Conservation (phyloP, 2,329 filamentous ascomycete genomes). For the Penicillium sclerotiorum region DNA sequence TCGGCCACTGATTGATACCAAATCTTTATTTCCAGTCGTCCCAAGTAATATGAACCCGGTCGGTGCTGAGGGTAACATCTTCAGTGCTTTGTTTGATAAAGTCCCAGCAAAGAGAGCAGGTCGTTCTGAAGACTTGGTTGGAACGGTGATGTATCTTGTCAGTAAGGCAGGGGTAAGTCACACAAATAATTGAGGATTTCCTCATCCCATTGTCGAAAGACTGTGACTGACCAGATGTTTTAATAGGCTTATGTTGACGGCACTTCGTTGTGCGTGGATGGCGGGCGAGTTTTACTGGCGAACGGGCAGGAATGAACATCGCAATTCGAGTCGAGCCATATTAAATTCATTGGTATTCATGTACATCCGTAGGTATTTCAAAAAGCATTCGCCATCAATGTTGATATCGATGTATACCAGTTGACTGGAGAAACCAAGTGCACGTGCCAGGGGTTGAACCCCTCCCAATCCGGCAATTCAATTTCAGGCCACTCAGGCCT, state of each 20-base stretch:
- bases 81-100: conserved; percentile 45
- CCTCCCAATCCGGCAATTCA: too few relatives aligned
- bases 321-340: too few relatives aligned
- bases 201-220: too few relatives aligned
- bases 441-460: too few relatives aligned
- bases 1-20: conserved; percentile 4
- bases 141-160: conserved; percentile 46
- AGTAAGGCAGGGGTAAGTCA: conserved; percentile 45
- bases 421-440: too few relatives aligned
- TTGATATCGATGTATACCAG: too few relatives aligned
- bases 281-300: conserved; percentile 43
- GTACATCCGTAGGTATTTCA: too few relatives aligned
- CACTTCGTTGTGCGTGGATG: conserved; percentile 44
- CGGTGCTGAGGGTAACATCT: conserved; percentile 45
- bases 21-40: too few relatives aligned
- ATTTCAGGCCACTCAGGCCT: too few relatives aligned
- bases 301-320: conserved; percentile 45
- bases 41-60: conserved; percentile 51
- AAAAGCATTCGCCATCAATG: too few relatives aligned
- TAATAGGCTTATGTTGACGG: conserved; percentile 45
- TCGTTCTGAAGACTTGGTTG: conserved; percentile 46
- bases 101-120: conserved; percentile 45
- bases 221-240: neutral
- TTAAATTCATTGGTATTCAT: too few relatives aligned
- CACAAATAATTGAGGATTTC: neutral